These are phyloP conservation scores for Naganishia friedmannii DNA, from an alignment of 768 basidiomycete genomes.

Conservation along the genomic window DNA sequence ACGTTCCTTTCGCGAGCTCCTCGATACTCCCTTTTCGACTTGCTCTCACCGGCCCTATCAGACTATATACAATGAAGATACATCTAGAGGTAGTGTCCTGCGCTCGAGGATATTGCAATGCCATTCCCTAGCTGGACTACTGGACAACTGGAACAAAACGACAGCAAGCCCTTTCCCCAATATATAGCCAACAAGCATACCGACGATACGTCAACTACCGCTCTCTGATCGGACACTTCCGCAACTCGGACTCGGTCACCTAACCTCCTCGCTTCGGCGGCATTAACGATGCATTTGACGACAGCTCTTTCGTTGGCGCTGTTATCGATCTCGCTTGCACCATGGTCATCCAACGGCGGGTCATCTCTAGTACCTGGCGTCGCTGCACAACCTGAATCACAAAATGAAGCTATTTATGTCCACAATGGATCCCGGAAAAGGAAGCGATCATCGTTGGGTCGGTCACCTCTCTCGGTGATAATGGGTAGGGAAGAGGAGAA, in stretches of 20 bases:
- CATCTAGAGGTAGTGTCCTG: no score
- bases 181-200: neutral
- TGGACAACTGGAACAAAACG: neutral
- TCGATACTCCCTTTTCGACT: no score
- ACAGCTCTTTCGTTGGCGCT: neutral
- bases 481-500: neutral
- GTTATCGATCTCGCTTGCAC: slow-evolving; percentile 8
- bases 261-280: neutral
- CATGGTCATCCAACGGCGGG: slow-evolving; percentile 1
- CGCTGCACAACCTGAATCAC: neutral
- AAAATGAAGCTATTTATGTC: neutral
- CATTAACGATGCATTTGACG: slow-evolving; percentile 8
- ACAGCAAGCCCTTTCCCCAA: neutral
- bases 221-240: no score
- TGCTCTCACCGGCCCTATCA: no score
- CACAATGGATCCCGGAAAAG: no score
- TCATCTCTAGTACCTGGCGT: slow-evolving; percentile 3
- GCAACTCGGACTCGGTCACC: neutral
- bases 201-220: no score
- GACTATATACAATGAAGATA: no score
- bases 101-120: neutral
- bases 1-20: no score
- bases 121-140: slow-evolving; percentile 13
- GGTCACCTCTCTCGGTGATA: neutral
- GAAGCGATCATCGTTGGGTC: neutral